phyloP scores from a whole-genome alignment of 345 rosid genomes.

The Melaleuca quinquenervia region DNA sequence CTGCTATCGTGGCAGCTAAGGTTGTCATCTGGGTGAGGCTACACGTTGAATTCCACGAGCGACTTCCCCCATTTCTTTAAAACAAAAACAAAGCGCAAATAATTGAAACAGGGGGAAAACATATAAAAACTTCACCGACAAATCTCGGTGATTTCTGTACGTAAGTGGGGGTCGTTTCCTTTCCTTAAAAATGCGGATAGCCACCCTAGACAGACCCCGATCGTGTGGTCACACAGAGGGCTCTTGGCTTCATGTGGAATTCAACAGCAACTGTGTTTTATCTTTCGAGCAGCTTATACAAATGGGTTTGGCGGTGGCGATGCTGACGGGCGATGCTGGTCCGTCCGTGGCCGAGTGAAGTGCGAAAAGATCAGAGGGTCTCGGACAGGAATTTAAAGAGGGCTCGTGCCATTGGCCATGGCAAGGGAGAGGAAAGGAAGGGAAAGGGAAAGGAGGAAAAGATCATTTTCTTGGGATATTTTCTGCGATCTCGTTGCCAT shows the following conservation, averaged over 20 bases:
- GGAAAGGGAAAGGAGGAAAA: background rate
- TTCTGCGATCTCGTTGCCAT: background rate
- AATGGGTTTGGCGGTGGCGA: background rate
- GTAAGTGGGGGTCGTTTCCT: background rate
- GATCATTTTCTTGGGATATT: background rate
- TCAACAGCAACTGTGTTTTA: background rate
- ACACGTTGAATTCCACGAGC: conserved; percentile 19
- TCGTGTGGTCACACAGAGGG: background rate
- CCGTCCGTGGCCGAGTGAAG: background rate
- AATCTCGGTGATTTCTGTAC: conserved; percentile 14
- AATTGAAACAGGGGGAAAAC: too few relatives aligned
- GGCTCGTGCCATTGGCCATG: background rate
- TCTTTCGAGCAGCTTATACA: background rate
- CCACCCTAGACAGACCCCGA: background rate
- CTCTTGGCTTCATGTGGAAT: background rate
- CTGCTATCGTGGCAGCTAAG: background rate
- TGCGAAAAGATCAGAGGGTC: background rate
- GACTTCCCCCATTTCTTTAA: background rate
- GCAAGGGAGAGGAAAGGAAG: background rate
- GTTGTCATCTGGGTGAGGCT: conserved; percentile 15
- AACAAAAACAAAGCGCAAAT: background rate
- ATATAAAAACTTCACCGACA: conserved; percentile 60
- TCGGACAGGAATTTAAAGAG: background rate
- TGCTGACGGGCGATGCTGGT: background rate
- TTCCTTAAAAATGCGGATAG: background rate